Evolutionary conservation across 2,329 filamentous ascomycete species (phyloP), one percentile per base, ranked within the genome.

Genomic region (Aspergillus arachidicola): DNA sequence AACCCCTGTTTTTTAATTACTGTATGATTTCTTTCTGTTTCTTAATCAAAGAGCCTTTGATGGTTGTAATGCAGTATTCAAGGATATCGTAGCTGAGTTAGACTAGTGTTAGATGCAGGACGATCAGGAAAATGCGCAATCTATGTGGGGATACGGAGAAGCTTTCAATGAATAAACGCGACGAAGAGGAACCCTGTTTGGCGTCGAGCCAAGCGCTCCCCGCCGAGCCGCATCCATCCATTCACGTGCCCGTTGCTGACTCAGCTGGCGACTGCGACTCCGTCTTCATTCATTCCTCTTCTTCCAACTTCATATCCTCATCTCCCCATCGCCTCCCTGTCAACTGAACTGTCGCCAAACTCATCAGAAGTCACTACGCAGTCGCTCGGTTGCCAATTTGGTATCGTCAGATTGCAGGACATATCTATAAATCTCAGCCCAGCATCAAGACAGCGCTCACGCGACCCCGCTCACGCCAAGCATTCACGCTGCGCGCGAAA

Each of bases 381-480:
- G 19, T 59, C 34, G 12, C n/a, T 19, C 16, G 16, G 28, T 45
- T 21, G 12, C 28, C 46, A 30, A 28, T 53, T 23, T 48, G 9
- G 58, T 36, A 26, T 55, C 32, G 21, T 19, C 32, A 7, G 7
- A 41, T 55, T 55, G n/a, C 51, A 38, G 32, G n/a, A 26, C 32
- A 55, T 55, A 55, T 26, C 21, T 55, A 36, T 55, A 55, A 38
- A 43, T 16, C 60, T 51, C 55, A 57, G 36, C 28, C 28, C 55
- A 57, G 21, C 36, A 58, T 32, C 54, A 32, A 59, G 36, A 46
- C 41, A 55, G 34, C 58, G 50, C 57, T 65, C 69, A 73, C 70
- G 69, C 71, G 72, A 74, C 72, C 72, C 73, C 73, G 66, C 71
- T 68, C 68, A 66, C 66, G 65, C 65, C 66, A 71, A 70, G 65